Evolutionary conservation across 805 yeast species (phyloP), one percentile per base, ranked within the genome.

Genomic region (Candida quercuum): DNA sequence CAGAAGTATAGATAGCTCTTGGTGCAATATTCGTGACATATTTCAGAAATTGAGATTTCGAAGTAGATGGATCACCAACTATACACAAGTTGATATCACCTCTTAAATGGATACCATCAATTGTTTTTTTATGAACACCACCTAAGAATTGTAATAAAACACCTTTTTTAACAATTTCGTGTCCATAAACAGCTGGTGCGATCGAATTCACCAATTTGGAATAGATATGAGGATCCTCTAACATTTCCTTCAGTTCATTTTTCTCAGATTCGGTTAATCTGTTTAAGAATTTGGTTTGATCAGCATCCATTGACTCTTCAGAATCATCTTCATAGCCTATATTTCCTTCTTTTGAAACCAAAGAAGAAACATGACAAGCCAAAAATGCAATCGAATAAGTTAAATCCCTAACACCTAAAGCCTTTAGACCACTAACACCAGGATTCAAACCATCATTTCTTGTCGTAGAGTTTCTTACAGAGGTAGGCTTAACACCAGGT

Each of bases 1-100:
- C 99, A 0, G 98, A 89, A 1, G 99, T 93, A 56, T 93, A 91
- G 24, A 91, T 89, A 3, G 98, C 86, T 53, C 99, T 75, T 22
- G 98, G 98, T 15, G 94, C 76, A 59, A 91, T 87, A 1, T 85
- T 77, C 50, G 88, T 82, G 12, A 93, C 95, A 60, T 93, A 93
- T 61, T 93, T 93, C 57, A 91, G 69, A 57, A 91, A 91, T 61
- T 91, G 99, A 1, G 97, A 89, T 61, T 91, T 91, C 24, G 98
- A 86, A 10, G 98, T 91, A 2, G 97, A 88, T 3, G 99, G 99
- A 60, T 91, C 99, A 34, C 99, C 99, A 36, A 91, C 98, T 46
- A 91, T 74, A 69, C 99, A 91, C 31, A 91, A 82, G 58, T 91
- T 91, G 55, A 91, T 91, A 59, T 91, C 99, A 50, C 99, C 99